Evolutionary conservation across 2,329 filamentous ascomycete genomes (phyloP), one percentile per base, ranked within the genome.

Genomic region (Didymella sp.): DNA sequence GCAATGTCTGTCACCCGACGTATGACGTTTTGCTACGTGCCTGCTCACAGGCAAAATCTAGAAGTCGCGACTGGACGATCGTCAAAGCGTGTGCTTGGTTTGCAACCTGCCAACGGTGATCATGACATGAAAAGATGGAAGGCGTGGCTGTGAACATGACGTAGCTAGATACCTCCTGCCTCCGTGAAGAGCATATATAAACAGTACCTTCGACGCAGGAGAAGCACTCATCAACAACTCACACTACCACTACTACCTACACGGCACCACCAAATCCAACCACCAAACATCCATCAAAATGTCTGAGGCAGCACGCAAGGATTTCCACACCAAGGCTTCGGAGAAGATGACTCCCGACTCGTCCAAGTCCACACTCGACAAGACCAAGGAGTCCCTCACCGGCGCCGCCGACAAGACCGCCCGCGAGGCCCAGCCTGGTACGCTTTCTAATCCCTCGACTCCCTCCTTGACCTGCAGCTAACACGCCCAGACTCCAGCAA

Each of bases 281-380:
- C 62, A 63, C 58, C 60, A 66, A 63, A 56, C 55, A 68, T 56
- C 54, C 60, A 72, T 68, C 76, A 84, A 66, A 73, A 87, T 86
- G 84, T 84, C 85, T 81, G 85, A 87, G 77, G 51, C 76, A 67
- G 81, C 80, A 71, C 85, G 85, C 83, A 87, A 88, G 78, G 84
- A 85, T 76, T 81, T 85, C 76, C 69, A 75, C 65, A 71, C 78
- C 77, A 82, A 86, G 82, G 76, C 80, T 60, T 76, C 78, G 71
- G 84, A 87, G 81, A 78, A 81, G 57, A 47, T 68, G 31, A 85
- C 80, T 67, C 85, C 86, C 57, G 81, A 87, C 74, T 80, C 80
- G 71, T 75, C 81, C 76, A 88, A 88, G 80, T 87, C 85, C 60
- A 85, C 84, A 67, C 76, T 80, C 68, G 77, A 86, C 62, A 85